A percentile compares a stretch with the other conserved stretches of the same genome.
Conservation (phyloP, 768 basidiomycete genomes). For the Rhodosporidiobolus sp. region DNA sequence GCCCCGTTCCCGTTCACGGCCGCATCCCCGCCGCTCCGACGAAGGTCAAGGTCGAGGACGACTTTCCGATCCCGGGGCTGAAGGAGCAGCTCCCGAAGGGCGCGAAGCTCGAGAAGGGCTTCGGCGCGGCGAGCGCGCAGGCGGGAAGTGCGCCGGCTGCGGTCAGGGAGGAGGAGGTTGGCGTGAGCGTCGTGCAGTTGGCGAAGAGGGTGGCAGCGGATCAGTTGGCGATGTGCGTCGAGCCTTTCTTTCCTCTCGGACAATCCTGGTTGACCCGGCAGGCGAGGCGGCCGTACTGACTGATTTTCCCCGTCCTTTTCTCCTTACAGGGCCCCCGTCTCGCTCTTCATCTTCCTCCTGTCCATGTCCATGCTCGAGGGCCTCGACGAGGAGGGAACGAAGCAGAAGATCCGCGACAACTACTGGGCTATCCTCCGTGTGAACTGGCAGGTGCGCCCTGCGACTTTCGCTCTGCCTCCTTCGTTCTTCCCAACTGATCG, state of each 20-base stretch:
- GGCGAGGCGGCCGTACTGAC: too few species aligned
- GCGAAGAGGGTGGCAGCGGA: constrained; percentile 39
- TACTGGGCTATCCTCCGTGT: constrained; percentile 34
- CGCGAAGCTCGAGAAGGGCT: constrained; percentile 18
- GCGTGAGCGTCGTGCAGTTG: constrained; percentile 10
- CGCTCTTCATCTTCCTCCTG: constrained; percentile 40
- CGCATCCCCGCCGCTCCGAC: constrained; percentile 1
- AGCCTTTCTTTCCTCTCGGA: too few species aligned
- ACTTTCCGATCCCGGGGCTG: constrained; percentile 32
- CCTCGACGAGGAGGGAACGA: constrained; percentile 20
- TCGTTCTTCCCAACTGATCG: too few species aligned
- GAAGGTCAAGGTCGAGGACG: constrained; percentile 30
- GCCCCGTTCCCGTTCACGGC: neutral
- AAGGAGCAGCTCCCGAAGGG: constrained; percentile 29
- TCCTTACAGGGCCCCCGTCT: constrained; percentile 29
- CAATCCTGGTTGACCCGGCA: too few species aligned
- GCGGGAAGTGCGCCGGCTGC: neutral
- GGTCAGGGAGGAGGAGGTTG: neutral
- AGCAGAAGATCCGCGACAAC: constrained; percentile 25
- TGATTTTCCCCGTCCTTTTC: neutral
- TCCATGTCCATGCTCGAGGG: constrained; percentile 39
- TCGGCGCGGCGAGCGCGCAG: neutral
- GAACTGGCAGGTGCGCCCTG: constrained; percentile 36
- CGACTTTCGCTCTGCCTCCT: neutral
- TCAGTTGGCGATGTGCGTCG: constrained; percentile 35